Evolutionary conservation across 2,329 filamentous ascomycete genomes (phyloP), one percentile per base, ranked within the genome.

Genomic region (Ophiocordyceps robertsii): DNA sequence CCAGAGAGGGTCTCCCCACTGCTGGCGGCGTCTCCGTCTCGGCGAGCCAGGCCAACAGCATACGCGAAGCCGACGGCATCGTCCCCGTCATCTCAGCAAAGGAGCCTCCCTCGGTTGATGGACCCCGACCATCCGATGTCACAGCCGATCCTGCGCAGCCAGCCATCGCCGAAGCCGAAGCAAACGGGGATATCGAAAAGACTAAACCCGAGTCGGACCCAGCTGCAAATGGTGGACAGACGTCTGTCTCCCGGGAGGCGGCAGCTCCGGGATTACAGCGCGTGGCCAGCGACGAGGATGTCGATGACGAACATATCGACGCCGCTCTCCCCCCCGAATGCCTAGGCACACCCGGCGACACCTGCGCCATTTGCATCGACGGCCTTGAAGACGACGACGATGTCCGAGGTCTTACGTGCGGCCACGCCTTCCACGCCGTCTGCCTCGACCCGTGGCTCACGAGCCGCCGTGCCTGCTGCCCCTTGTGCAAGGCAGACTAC

Each of bases 391-490:
- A 96, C 48, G 86, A 95, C 48, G 92, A 96, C 53, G 90, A 98
- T 57, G 81, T 98, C 40, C 85, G 92, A 51, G 92, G 92, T 3
- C 67, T 98, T 47, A 88, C 86, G 4, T 98, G 92, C 56, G 92
- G 92, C n/a, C 92, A 98, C 62, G 89, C 90, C 42, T 98, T 96
- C 75, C 92, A 98, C 60, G 89, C 88, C 40, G 85, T 83, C 33
- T 98, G 92, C 58, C 77, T 98, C 39, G 92, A 98, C 53, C 92
- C 92, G 11, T 98, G 92, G 92, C 68, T 98, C 49, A 98, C 92
- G 10, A 89, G 84, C 56, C 79, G 92, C 48, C 82, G 90, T 50
- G 92, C 92, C 24, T 96, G 90, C 68, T 98, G 92, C 60, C 92
- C 92, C 6, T 79, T 98, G 7, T 98, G 92, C 71, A 98, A 98